A percentile compares a stretch with the other conserved stretches of the same genome.
phyloP scores from a whole-genome alignment of 2,329 filamentous ascomycete species.

The Dactylellina cionopaga region DNA sequence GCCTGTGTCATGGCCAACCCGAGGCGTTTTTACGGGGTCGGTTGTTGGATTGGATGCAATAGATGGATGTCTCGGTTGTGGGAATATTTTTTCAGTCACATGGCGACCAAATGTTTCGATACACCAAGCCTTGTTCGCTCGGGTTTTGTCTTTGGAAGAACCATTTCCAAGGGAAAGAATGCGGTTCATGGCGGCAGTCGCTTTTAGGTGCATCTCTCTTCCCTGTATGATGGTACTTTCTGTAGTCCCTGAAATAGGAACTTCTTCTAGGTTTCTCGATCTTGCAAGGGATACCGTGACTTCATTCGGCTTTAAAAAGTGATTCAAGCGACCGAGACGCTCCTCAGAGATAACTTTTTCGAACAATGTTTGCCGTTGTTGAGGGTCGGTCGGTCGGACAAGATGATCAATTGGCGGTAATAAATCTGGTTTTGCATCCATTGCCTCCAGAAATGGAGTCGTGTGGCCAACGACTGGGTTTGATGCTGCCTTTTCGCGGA shows the following conservation, averaged over 20 bases:
- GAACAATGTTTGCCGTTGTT: conserved; percentile 33
- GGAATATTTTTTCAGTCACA: conserved; percentile 78
- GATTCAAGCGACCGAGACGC: conserved; percentile 73
- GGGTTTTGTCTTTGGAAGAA: conserved; percentile 78
- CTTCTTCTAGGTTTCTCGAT: conserved; percentile 35
- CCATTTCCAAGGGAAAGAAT: conserved; percentile 82
- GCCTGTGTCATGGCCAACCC: conserved; percentile 91
- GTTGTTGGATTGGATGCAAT: conserved; percentile 60
- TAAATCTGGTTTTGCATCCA: conserved; percentile 69
- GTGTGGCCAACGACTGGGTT: conserved; percentile 80
- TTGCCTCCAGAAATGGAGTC: conserved; percentile 85
- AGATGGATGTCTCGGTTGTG: conserved; percentile 63
- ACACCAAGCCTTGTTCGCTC: conserved; percentile 84
- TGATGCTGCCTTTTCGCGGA: conserved; percentile 74
- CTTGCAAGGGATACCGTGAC: conserved; percentile 58
- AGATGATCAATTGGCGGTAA: conserved; percentile 58
- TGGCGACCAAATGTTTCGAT: conserved; percentile 90
- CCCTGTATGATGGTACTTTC: conserved; percentile 62
- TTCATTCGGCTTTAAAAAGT: conserved; percentile 73
- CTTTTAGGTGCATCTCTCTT: conserved; percentile 71
- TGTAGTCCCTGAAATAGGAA: not conserved
- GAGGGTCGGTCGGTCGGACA: conserved; percentile 52
- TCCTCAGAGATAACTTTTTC: conserved; percentile 57
- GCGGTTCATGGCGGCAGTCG: conserved; percentile 77
- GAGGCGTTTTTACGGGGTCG: conserved; percentile 65